Evolutionary conservation across 1,284 basidiomycete genomes (phyloP).

Genomic region (Rhodotorula sp.): DNA sequence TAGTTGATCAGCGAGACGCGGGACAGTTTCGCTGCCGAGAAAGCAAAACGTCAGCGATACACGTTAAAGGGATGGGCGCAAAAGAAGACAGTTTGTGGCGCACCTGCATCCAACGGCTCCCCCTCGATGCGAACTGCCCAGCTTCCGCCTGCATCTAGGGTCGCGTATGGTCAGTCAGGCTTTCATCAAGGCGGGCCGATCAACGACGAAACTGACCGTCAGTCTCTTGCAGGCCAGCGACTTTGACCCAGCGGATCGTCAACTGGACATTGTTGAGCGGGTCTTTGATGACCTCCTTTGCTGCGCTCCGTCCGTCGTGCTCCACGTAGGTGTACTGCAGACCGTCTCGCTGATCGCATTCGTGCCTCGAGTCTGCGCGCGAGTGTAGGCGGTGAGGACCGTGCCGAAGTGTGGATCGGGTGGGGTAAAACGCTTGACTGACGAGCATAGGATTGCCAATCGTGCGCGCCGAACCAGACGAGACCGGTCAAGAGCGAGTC

Average conservation of each 20-base stretch:
- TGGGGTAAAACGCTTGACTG: neutral
- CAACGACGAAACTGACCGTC: neutral
- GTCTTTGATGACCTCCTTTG: conserved; percentile 79
- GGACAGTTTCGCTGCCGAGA: conserved; percentile 55
- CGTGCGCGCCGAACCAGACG: conserved; percentile 83
- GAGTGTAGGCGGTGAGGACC: neutral
- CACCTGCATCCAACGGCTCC: conserved; percentile 68
- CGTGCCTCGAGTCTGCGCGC: conserved; percentile 68
- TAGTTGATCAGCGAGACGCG: conserved; percentile 78
- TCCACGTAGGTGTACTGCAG: conserved; percentile 82
- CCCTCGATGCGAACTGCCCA: conserved; percentile 88
- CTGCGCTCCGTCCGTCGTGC: conserved; percentile 80
- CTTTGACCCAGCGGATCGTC: conserved; percentile 79
- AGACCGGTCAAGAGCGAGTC: conserved; percentile 86
- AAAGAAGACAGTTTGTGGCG: conserved; percentile 41
- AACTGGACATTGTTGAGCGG: conserved; percentile 76
- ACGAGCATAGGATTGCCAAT: conserved; percentile 57
- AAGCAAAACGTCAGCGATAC: conserved; percentile 35
- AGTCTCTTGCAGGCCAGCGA: conserved; percentile 65
- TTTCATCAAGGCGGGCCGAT: neutral
- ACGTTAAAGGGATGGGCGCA: neutral
- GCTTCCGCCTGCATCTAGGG: conserved; percentile 58
- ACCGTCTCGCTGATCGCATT: conserved; percentile 83
- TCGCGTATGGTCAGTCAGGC: neutral
- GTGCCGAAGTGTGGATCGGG: neutral